Percentiles rank a stretch among this genome's conserved stretches.
Conservation (phyloP, 306 rosid genomes). For the Vigna unguiculata region DNA sequence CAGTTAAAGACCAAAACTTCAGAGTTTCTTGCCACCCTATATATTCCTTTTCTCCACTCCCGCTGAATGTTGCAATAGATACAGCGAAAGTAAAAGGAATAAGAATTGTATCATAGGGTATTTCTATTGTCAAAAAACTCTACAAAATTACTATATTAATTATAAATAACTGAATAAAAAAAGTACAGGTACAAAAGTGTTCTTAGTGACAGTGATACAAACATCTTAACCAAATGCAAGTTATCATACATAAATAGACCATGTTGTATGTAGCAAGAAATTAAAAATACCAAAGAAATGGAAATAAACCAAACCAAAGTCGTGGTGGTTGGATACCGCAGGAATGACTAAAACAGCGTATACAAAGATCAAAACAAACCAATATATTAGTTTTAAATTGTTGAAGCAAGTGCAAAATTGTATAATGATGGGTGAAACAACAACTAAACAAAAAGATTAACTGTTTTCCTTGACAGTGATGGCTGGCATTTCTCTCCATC, state of each 20-base stretch:
- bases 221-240: background rate
- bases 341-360: background rate
- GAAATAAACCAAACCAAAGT: background rate
- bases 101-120: background rate
- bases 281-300: background rate
- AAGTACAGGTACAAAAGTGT: background rate
- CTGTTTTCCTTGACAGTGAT: background rate
- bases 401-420: background rate
- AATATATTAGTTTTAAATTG: background rate
- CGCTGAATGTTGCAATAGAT: background rate
- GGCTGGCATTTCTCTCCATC: background rate
- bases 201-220: background rate
- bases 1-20: background rate
- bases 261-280: background rate
- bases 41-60: background rate
- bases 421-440: background rate
- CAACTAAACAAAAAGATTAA: background rate
- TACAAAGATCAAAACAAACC: background rate
- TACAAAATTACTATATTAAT: background rate
- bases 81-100: background rate
- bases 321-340: background rate
- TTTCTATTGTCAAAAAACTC: background rate
- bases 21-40: background rate
- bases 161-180: background rate
- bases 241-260: background rate